Evolutionary conservation across 2,329 filamentous ascomycete genomes (phyloP).

Genomic region (Lasiodiplodia gonubiensis): DNA sequence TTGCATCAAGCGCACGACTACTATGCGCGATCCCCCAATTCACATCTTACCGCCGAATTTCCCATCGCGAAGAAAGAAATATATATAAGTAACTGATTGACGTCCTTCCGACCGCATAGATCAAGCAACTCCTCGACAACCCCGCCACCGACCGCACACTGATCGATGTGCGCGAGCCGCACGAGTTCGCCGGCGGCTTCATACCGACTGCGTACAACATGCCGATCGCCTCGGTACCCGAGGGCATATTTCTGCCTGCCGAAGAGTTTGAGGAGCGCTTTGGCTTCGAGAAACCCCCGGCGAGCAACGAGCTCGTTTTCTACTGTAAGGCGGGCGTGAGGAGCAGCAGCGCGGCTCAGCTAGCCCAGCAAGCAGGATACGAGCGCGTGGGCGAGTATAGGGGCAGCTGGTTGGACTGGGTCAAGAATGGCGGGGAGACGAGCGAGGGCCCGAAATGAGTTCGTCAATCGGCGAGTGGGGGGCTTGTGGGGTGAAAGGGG

Average conservation of each 20-base stretch:
- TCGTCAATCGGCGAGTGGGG: no score
- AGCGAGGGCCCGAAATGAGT: conserved; percentile 24
- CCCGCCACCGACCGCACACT: conserved; percentile 2
- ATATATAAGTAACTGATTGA: not conserved
- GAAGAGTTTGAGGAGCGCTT: conserved; percentile 85
- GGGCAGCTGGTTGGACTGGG: conserved; percentile 86
- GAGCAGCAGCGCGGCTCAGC: conserved; percentile 73
- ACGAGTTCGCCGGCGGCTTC: conserved; percentile 67
- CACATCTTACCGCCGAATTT: not conserved
- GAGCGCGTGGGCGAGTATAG: conserved; percentile 71
- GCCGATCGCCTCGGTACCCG: conserved; percentile 76
- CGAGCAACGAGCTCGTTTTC: conserved; percentile 69
- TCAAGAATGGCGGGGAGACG: conserved; percentile 67
- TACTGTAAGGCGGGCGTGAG: conserved; percentile 94
- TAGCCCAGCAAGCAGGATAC: conserved; percentile 82
- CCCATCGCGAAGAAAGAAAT: not conserved
- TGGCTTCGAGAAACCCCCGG: conserved; percentile 73
- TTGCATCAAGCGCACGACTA: not conserved
- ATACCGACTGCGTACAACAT: conserved; percentile 87
- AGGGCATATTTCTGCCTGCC: conserved; percentile 75
- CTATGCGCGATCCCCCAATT: not conserved
- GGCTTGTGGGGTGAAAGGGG: not conserved
- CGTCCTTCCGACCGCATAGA: not conserved
- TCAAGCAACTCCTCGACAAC: conserved; percentile 3
- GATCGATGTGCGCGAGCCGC: conserved; percentile 72